A percentile compares a stretch with the other conserved stretches of the same genome.
phyloP scores from a whole-genome alignment of 2,329 filamentous ascomycete genomes.

The Penicillium sp. region DNA sequence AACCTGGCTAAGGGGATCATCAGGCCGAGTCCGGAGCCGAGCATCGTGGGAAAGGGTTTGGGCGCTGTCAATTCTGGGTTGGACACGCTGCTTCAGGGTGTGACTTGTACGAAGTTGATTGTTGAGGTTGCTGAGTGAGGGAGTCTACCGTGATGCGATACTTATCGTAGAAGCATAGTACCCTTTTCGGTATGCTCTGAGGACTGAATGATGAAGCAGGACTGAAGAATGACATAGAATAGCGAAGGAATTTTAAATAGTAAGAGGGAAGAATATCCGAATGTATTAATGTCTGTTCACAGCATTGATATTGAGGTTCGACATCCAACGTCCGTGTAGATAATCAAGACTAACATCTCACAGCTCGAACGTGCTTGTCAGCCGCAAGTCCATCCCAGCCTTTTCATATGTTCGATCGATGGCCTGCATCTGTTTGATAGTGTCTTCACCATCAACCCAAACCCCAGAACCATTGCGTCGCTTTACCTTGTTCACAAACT shows the following conservation, averaged over 20 bases:
- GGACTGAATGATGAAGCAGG: background rate
- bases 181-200: no score
- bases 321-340: background rate
- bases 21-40: constrained; percentile 39
- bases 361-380: constrained; percentile 3
- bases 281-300: no score
- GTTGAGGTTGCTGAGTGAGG: constrained; percentile 36
- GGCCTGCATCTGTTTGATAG: constrained; percentile 44
- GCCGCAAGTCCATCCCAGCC: constrained; percentile 27
- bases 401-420: constrained; percentile 48
- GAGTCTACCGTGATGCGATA: no score
- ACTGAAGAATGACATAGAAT: background rate
- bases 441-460: constrained; percentile 45
- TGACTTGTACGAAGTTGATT: constrained; percentile 44
- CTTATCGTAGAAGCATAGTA: no score
- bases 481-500: constrained; percentile 46
- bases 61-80: constrained; percentile 38
- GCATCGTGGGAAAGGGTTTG: constrained; percentile 37
- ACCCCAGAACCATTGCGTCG: constrained; percentile 32
- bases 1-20: constrained; percentile 32
- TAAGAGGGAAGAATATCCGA: no score
- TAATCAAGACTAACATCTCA: background rate
- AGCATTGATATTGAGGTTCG: no score
- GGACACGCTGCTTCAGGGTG: constrained; percentile 34
- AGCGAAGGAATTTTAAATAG: background rate